Evolutionary conservation across 2,329 filamentous ascomycete species (phyloP), one percentile per base, ranked within the genome.

Genomic region (Calonectria ilicicola): DNA sequence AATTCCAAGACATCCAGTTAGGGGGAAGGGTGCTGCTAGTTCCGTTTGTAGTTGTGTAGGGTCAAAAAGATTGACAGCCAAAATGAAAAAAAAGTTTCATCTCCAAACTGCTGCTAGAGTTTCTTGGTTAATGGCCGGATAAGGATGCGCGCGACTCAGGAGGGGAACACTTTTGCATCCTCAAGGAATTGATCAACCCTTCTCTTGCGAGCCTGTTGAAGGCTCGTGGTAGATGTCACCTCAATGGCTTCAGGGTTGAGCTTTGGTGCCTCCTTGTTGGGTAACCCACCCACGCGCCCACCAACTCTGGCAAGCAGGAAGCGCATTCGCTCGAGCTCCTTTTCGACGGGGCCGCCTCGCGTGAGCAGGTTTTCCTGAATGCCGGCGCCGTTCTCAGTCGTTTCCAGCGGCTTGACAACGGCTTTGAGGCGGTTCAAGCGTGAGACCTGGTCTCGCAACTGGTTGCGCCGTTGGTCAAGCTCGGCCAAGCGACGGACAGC

Each of bases 361-460:
- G 91, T 92, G 1, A 93, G 87, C 4, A 95, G 82, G 80, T 94
- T 94, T 70, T 90, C 88, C 81, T 95, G 93, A 8, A 93, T 84
- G 9, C 83, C 77, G 75, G 82, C 74, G 76, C 83, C 76, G 78
- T 82, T 40, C 4, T 80, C 78, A 10, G 65, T 74, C 19, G 74
- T 81, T 51, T 71, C 70, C 27, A 79, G 75, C 0, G 90, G 90
- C 40, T 85, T 84, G 2, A 94, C 81, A 4, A 90, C 79, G 14
- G 81, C 81, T 32, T 87, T 85, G 51, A 93, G 87, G 76, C 80
- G 84, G 69, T 83, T 88, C 78, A 88, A 85, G 65, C 84, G 85
- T 74, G 83, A 89, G 72, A 88, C 84, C 73, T 84, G 86, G 46
- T 83, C 84, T 53, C 78, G 76, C 1, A 84, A 65, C 21, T 81